Conservation (phyloP, 768 basidiomycete genomes). For the Tulasnella sp. region DNA sequence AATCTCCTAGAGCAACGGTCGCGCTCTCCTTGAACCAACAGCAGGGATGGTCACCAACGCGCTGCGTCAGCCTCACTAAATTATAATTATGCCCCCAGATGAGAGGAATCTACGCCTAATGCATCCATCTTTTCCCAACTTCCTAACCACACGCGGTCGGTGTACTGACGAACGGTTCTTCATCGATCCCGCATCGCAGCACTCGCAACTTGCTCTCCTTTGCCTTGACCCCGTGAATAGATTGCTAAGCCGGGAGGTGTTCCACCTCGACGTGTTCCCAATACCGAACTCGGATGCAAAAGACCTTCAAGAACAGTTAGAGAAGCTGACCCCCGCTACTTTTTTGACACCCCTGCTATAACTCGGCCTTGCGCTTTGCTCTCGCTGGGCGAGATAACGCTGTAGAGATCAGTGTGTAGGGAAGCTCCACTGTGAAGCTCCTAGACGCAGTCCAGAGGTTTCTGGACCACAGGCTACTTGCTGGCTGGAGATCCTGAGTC, state of each 20-base stretch:
- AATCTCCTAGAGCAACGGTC: background rate
- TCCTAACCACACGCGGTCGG: background rate
- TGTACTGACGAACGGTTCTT: background rate
- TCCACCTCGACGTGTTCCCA: background rate
- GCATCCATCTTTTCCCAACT: conserved; percentile 16
- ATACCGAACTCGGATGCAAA: background rate
- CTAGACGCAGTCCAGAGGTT: background rate
- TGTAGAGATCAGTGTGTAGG: too few relatives aligned
- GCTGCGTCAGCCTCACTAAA: background rate
- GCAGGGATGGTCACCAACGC: background rate
- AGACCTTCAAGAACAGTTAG: background rate
- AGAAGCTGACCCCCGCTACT: background rate
- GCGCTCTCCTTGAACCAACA: background rate
- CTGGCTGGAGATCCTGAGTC: conserved; percentile 5
- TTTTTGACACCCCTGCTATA: background rate
- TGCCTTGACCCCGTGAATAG: background rate
- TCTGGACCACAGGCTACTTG: background rate
- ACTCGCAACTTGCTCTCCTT: background rate
- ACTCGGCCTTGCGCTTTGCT: background rate
- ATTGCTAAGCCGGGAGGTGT: background rate
- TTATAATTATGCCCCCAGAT: background rate
- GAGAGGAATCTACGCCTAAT: background rate
- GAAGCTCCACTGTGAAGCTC: background rate
- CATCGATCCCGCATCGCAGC: background rate
- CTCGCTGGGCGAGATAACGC: background rate